Conservation (phyloP, 768 basidiomycete genomes). For the Antrodiella citrinella region DNA sequence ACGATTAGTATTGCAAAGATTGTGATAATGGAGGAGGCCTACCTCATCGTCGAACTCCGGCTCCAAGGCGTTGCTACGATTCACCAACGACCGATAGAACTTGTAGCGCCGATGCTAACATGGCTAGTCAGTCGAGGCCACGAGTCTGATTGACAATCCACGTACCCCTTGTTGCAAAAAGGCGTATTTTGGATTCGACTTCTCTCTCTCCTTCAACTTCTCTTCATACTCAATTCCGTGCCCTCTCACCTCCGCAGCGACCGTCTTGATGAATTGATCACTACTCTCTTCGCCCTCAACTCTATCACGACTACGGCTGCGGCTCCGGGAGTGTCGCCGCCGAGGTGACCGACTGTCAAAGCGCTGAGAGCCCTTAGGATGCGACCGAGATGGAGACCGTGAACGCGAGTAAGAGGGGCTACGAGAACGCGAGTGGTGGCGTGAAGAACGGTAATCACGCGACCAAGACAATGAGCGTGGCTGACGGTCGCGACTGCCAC, state of each 20-base stretch:
- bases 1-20: neutral
- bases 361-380: neutral
- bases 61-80: constrained; percentile 43
- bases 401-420: constrained; percentile 24
- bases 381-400: constrained; percentile 15
- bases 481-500: constrained; percentile 23
- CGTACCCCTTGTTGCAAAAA: constrained; percentile 61
- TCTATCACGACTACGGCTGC: constrained; percentile 1
- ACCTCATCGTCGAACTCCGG: constrained; percentile 82
- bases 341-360: constrained; percentile 30
- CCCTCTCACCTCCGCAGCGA: constrained; percentile 77
- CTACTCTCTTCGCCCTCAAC: constrained; percentile 64
- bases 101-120: constrained; percentile 62
- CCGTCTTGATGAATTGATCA: constrained; percentile 79
- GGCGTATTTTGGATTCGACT: constrained; percentile 70
- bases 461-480: constrained; percentile 22
- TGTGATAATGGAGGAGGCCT: constrained; percentile 6
- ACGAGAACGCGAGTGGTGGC: constrained; percentile 26
- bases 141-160: neutral
- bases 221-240: constrained; percentile 75
- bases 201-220: constrained; percentile 67
- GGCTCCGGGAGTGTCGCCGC: constrained; percentile 4
- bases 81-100: constrained; percentile 62
- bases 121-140: constrained; percentile 1
- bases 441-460: constrained; percentile 27